phyloP scores from a whole-genome alignment of 192 early-diverging fungal genomes.

The Diversispora epigaea region DNA sequence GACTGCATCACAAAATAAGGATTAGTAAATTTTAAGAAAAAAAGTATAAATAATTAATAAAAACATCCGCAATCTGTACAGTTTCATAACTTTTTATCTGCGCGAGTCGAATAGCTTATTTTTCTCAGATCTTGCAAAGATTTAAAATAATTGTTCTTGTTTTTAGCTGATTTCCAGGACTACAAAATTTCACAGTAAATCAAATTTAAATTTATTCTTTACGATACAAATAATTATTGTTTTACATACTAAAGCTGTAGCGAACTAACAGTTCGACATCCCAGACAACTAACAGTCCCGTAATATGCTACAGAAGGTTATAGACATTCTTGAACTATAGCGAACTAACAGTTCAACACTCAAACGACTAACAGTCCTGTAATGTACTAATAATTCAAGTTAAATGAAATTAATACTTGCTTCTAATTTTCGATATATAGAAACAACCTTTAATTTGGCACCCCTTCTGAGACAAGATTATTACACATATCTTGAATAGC shows the following conservation, averaged over 20 bases:
- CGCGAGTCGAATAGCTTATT: constrained; percentile 15
- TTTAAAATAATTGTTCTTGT: constrained; percentile 24
- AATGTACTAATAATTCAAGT: too few species aligned
- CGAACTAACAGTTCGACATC: constrained; percentile 32
- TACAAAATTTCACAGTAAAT: constrained; percentile 26
- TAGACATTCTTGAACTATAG: constrained; percentile 7
- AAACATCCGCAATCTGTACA: too few species aligned
- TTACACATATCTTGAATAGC: neutral
- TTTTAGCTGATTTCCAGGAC: constrained; percentile 22
- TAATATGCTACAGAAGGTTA: constrained; percentile 26
- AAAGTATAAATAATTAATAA: too few species aligned
- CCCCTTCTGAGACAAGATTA: neutral
- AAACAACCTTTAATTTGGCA: neutral
- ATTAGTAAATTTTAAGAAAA: constrained; percentile 31
- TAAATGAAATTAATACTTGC: too few species aligned
- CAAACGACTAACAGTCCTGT: constrained; percentile 28
- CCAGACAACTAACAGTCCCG: too few species aligned
- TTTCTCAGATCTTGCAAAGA: constrained; percentile 10
- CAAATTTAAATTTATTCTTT: constrained; percentile 27
- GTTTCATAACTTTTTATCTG: too few species aligned
- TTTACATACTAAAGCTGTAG: constrained; percentile 12
- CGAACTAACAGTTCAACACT: constrained; percentile 32
- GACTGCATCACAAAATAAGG: constrained; percentile 23
- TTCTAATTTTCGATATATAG: too few species aligned
- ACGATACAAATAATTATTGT: constrained; percentile 10